Evolutionary conservation across 345 rosid species (phyloP).

Genomic region (Ceriops zippeliana): DNA sequence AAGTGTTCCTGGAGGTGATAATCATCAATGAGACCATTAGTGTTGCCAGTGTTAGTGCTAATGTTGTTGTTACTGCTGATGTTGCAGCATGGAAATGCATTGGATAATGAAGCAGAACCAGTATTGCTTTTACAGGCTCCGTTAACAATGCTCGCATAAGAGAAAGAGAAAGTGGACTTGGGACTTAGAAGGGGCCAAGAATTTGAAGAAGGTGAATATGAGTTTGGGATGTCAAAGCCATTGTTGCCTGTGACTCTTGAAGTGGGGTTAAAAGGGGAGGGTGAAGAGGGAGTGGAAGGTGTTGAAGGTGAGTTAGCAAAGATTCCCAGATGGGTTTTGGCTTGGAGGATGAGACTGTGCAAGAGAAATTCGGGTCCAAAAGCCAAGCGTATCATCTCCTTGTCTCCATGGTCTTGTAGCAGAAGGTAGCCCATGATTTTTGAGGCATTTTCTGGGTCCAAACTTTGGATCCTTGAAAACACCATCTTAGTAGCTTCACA

Average conservation of each 20-base stretch:
- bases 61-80: background rate
- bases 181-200: constrained; percentile 31
- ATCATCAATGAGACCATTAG: constrained; percentile 59
- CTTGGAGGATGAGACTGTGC: constrained; percentile 57
- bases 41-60: constrained; percentile 2
- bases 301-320: constrained; percentile 38
- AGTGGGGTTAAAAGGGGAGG: constrained; percentile 24
- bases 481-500: constrained; percentile 66
- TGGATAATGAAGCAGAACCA: constrained; percentile 9
- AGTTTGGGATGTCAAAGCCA: constrained; percentile 29
- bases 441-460: constrained; percentile 80
- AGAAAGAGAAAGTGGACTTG: constrained; percentile 14
- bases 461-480: constrained; percentile 60
- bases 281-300: constrained; percentile 36
- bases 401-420: constrained; percentile 62
- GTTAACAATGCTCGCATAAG: constrained; percentile 36
- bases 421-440: constrained; percentile 88
- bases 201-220: constrained; percentile 33
- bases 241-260: constrained; percentile 13
- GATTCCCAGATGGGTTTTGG: constrained; percentile 64
- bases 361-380: constrained; percentile 61
- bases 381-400: constrained; percentile 71
- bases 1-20: constrained; percentile 57
- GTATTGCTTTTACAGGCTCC: constrained; percentile 28
- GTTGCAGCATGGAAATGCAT: constrained; percentile 10